These are phyloP conservation scores for Xylaria curta DNA, from an alignment of 495 filamentous ascomycete species.

Conservation along the genomic window DNA sequence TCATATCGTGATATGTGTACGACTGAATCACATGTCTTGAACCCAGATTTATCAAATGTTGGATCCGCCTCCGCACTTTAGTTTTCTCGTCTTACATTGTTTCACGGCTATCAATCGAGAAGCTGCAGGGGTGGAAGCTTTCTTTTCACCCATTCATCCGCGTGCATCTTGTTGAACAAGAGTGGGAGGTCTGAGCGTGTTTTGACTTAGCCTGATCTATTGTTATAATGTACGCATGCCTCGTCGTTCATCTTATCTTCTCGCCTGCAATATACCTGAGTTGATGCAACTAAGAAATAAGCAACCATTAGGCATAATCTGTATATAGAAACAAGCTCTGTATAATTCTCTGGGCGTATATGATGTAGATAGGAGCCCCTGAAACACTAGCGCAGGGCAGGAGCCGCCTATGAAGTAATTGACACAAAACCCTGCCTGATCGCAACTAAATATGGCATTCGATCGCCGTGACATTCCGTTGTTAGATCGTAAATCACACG, in stretches of 20 bases:
- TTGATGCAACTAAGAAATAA: not conserved
- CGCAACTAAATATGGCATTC: not conserved
- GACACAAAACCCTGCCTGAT: not conserved
- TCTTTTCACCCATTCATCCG: not conserved
- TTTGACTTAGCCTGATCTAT: constrained; percentile 5
- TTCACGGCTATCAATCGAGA: not conserved
- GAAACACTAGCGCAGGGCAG: constrained; percentile 5
- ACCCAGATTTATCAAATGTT: not conserved
- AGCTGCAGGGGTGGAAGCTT: not conserved
- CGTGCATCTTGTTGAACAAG: not conserved
- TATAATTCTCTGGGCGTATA: not conserved
- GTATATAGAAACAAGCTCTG: not conserved
- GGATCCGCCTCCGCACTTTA: constrained; percentile 1
- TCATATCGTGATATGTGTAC: not conserved
- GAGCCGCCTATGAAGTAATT: not conserved
- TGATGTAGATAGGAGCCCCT: not conserved
- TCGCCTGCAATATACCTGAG: not conserved
- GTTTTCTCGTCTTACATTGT: not conserved
- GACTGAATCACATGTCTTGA: not conserved
- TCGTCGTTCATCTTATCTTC: not conserved
- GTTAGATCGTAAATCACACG: not conserved
- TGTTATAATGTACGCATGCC: not conserved
- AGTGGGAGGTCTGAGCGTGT: constrained; percentile 6
- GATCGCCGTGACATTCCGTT: not conserved
- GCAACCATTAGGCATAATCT: not conserved